Evolutionary conservation across 441 rosid species (phyloP).

Genomic region (Pelargonium australe): DNA sequence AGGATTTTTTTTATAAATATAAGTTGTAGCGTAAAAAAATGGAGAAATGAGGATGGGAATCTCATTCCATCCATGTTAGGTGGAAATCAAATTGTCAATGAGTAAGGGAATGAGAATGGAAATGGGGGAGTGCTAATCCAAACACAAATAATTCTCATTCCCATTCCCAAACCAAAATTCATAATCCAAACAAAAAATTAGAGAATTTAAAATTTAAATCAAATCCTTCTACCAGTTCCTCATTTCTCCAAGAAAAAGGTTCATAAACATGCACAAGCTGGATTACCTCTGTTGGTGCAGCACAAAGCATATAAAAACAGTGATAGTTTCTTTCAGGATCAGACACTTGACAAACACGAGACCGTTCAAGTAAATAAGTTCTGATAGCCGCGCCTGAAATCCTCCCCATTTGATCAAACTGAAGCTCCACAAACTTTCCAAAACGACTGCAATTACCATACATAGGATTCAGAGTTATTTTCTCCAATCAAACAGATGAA

Average conservation of each 20-base stretch:
- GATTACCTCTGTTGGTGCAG: constrained; percentile 59
- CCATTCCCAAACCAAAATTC: too few species aligned
- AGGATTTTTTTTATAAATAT: not conserved
- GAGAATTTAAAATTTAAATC: not conserved
- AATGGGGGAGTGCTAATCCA: too few species aligned
- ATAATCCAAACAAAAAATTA: too few species aligned
- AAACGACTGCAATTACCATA: constrained; percentile 48
- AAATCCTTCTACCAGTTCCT: not conserved
- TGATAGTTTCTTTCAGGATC: constrained; percentile 83
- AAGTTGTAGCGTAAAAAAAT: not conserved
- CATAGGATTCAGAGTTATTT: constrained; percentile 14
- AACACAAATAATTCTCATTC: too few species aligned
- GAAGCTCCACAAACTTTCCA: constrained; percentile 80
- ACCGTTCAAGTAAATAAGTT: constrained; percentile 67
- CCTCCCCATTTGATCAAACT: constrained; percentile 53
- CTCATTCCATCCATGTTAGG: too few species aligned
- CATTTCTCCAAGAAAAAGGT: constrained; percentile 12
- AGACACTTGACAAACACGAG: constrained; percentile 75
- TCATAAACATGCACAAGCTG: constrained; percentile 14
- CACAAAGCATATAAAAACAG: constrained; percentile 80
- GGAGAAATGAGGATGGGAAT: too few species aligned
- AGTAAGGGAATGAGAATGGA: too few species aligned
- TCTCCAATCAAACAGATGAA: constrained; percentile 13
- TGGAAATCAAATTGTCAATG: too few species aligned
- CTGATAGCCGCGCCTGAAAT: constrained; percentile 78